Base-by-base conservation (phyloP, 2,329 filamentous ascomycete genomes). In the Monilinia aucupariae region DNA sequence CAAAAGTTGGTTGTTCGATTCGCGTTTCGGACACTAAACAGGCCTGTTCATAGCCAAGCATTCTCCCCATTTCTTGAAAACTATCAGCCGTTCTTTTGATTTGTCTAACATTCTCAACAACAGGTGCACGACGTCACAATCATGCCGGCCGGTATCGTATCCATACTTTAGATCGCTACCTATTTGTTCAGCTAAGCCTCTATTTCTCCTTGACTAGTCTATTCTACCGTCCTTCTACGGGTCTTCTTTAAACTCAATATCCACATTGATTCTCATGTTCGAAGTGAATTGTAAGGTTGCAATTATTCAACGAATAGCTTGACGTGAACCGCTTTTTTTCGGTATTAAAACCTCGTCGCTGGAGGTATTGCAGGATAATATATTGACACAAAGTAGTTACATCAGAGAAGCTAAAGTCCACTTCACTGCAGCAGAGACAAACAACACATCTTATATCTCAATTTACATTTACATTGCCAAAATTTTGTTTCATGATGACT, bases 181-280 rank as follows among this genome's bases (percentile, higher is more conserved):
- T 51, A 27, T 59, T 39, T n/a, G 32, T 49, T 41, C 53, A 34
- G 53, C 61, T 59, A 17, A 51, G 61, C 61, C 61, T 59, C 45
- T 10, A 39, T 39, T 39, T 30, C 10, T 30, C 39, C 37, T 43
- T 30, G 2, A n/a, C 15, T 45, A 45, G n/a, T 22, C 47, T 20
- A 8, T 61, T 61, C 27, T 34, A 25, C 39, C 34, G 2, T 47
- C 2, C 39, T 34, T 61, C 49, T 47, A 61, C 27, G 39, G 13
- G 17, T 8, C 32, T 61, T 54, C 54, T 47, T 56, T 27, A 47
- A 56, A 45, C 39, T 22, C 45, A 7, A 45, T 56, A n/a, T 12
- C 39, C 39, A 45, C 30, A 34, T n/a, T 13, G 22, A 22, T 10
- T 32, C 4, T 22, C 4, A 56, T 45, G 13, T 41, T 20, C 32